A percentile compares a stretch with the other conserved stretches of the same genome.
phyloP scores from a whole-genome alignment of 2,329 filamentous ascomycete genomes.

The Elsinoe australis region DNA sequence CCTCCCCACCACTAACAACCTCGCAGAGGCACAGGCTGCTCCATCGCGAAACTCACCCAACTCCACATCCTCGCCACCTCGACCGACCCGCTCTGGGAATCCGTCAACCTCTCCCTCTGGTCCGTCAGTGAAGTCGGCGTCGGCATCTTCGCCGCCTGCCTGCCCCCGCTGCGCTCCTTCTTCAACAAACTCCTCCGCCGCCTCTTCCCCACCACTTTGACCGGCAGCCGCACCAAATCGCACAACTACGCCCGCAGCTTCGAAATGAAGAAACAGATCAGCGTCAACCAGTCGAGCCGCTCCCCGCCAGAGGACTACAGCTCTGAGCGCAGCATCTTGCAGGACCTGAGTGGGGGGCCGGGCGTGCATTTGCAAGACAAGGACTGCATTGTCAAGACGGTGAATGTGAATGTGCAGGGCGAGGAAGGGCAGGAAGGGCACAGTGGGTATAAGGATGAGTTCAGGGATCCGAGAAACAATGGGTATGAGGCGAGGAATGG shows the following conservation, averaged over 20 bases:
- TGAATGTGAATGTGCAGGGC: conserved; percentile 11
- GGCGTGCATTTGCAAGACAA: conserved; percentile 5
- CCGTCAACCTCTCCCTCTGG: conserved; percentile 19
- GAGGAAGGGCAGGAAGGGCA: not conserved
- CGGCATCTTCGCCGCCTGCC: conserved; percentile 20
- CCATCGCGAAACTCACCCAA: conserved; percentile 18
- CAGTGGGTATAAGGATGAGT: conserved; percentile 1
- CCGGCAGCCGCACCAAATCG: conserved; percentile 6
- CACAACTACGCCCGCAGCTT: not conserved
- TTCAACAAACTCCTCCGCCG: conserved; percentile 17
- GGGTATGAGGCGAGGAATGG: not conserved
- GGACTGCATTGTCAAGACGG: conserved; percentile 15
- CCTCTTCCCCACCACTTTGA: conserved; percentile 15
- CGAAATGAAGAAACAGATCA: conserved; percentile 8
- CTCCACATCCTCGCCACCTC: conserved; percentile 17
- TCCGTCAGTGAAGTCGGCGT: conserved; percentile 19
- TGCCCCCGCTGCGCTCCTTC: conserved; percentile 19
- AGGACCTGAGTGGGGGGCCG: not conserved
- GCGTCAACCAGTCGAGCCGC: not conserved
- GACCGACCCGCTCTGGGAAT: conserved; percentile 16
- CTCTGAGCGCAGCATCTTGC: conserved; percentile 7
- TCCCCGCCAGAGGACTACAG: conserved; percentile 14
- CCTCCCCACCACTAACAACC: not conserved
- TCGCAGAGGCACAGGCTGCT: conserved; percentile 18
- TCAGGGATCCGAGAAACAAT: conserved; percentile 3